Evolutionary conservation across 495 filamentous ascomycete genomes (phyloP).

Genomic region (Aspergillus ostianus): DNA sequence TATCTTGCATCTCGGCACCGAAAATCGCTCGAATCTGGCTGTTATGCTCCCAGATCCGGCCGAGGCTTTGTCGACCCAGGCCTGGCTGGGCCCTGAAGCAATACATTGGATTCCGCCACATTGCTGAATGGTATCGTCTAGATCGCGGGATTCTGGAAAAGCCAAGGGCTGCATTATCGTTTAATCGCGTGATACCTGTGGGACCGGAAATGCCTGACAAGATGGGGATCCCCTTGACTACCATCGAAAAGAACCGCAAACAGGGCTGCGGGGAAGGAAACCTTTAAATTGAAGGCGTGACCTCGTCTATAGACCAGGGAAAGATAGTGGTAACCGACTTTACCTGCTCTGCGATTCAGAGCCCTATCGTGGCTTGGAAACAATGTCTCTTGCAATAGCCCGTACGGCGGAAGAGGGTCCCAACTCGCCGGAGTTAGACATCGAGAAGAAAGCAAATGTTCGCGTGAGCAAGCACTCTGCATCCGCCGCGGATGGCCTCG

Average conservation of each 20-base stretch:
- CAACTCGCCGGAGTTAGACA: slow-evolving; percentile 3
- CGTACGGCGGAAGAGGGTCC: not conserved
- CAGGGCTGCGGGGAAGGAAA: not conserved
- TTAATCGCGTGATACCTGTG: not conserved
- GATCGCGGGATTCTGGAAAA: not conserved
- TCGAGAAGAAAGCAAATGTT: slow-evolving; percentile 12
- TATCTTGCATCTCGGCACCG: not conserved
- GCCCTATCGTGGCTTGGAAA: not conserved
- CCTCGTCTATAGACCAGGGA: not conserved
- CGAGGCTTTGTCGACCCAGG: not conserved
- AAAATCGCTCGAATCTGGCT: not conserved
- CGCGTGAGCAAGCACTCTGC: not conserved
- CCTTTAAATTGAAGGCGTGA: not conserved
- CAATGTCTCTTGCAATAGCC: slow-evolving; percentile 14
- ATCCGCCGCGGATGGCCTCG: slow-evolving; percentile 11
- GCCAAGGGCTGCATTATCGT: not conserved
- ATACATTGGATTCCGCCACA: not conserved
- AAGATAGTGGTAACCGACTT: not conserved
- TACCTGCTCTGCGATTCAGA: not conserved
- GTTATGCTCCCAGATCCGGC: not conserved
- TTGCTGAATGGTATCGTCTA: not conserved
- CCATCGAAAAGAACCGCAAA: not conserved
- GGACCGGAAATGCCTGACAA: not conserved
- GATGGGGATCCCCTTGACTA: not conserved
- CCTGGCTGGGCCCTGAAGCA: not conserved